Base-by-base conservation (phyloP, 257 asterid genomes). In the Echites panduratus region DNA sequence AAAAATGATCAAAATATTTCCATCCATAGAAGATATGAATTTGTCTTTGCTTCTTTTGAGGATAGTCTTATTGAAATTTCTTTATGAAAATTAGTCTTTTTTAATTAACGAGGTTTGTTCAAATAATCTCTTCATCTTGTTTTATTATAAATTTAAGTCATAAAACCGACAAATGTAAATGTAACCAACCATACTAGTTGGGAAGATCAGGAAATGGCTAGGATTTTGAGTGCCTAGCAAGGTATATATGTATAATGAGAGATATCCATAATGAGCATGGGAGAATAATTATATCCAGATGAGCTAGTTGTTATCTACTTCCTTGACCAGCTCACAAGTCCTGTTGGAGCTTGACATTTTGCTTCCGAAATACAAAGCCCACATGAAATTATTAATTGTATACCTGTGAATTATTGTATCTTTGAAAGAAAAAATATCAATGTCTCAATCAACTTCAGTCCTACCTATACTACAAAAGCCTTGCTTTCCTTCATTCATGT, bases 251-350 rank as follows among this genome's bases (percentile, higher is more conserved):
- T n/a, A n/a, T n/a, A 32, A n/a, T n/a, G 40, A 44, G 71, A 1
- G 38, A 35, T 6, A 29, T n/a, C 10, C 50, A 43, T 32, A 19
- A 56, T 41, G 12, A 67, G 38, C 24, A 45, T 26, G 35, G 35
- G 43, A 43, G 41, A 48, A 48, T 13, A 56, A 26, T 29, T 54
- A 19, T 54, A 7, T 52, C 11, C 45, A 9, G n/a, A 70, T 49
- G 41, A 48, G 79, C 47, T 69, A 66, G 66, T 74, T 79, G 66
- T 74, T 84, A 88, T 86, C 82, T 81, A 47, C 76, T 82, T 73
- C 54, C 83, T 66, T 19, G 54, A 82, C 85, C 93, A 88, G 93
- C 87, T 88, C 89, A 86, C 47, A 75, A 24, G 54, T 79, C 74
- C 80, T 84, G 83, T 79, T 83, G 80, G 3, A 85, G 68, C 73